Conservation (phyloP, 257 asterid genomes). For the Solanum ossicruentum region DNA sequence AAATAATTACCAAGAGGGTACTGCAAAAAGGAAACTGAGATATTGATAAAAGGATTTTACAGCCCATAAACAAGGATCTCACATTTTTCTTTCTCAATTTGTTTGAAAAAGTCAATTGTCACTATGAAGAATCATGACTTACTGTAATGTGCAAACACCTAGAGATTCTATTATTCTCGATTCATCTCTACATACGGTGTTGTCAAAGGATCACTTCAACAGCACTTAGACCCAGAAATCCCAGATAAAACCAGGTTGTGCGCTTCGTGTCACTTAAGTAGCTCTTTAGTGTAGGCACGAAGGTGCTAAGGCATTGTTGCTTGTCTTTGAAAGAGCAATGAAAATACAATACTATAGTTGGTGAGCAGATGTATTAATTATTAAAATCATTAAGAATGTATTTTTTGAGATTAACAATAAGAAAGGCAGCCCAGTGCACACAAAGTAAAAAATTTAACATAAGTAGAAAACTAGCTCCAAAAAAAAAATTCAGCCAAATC, state of each 20-base stretch:
- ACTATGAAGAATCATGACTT: background rate
- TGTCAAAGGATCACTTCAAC: background rate
- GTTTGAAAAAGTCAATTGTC: background rate
- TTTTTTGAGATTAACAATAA: background rate
- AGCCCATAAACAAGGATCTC: background rate
- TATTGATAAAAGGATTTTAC: background rate
- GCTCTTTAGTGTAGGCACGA: background rate
- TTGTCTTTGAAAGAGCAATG: background rate
- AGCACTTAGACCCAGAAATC: background rate
- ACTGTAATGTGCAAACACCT: background rate
- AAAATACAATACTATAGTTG: background rate
- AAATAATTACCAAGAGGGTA: background rate
- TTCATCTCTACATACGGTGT: background rate
- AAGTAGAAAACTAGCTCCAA: background rate
- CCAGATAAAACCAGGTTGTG: background rate
- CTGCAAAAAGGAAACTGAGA: background rate
- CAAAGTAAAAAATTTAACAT: background rate
- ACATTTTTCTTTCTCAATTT: background rate
- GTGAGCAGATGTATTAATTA: background rate
- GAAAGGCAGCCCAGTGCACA: background rate
- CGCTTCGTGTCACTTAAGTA: background rate
- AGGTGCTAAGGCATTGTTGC: background rate
- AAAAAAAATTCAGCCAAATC: background rate
- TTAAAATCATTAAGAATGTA: background rate
- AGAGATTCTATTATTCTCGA: background rate